Evolutionary conservation across 495 filamentous ascomycete genomes (phyloP).

Genomic region (Aspergillus biplanus): DNA sequence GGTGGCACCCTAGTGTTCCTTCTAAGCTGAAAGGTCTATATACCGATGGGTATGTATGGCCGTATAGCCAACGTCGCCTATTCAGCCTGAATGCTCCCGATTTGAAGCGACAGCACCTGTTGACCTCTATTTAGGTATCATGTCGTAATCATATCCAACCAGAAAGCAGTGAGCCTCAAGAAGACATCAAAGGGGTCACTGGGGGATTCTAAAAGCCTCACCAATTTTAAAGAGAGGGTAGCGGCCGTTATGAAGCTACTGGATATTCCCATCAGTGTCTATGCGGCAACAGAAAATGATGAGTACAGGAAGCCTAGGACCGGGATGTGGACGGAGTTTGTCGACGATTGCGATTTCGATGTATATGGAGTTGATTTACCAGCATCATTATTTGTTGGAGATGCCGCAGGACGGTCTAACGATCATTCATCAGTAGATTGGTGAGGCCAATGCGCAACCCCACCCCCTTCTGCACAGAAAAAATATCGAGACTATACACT

Average conservation of each 20-base stretch:
- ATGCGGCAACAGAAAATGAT: constrained; percentile 83
- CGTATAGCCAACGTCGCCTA: background rate
- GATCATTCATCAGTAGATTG: constrained; percentile 83
- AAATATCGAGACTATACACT: background rate
- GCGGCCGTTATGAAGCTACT: constrained; percentile 69
- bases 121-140: constrained; percentile 59
- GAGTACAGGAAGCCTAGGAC: constrained; percentile 81
- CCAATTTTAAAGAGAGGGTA: constrained; percentile 79
- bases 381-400: constrained; percentile 83
- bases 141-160: constrained; percentile 84
- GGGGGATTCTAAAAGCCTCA: constrained; percentile 64
- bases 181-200: constrained; percentile 68
- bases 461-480: background rate
- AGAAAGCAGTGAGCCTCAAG: constrained; percentile 76
- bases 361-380: constrained; percentile 65
- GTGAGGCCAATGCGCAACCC: constrained; percentile 35
- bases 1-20: constrained; percentile 83
- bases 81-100: background rate
- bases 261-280: constrained; percentile 76
- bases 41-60: constrained; percentile 63
- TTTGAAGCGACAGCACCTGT: constrained; percentile 1
- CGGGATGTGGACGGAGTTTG: constrained; percentile 88
- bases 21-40: constrained; percentile 64
- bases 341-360: constrained; percentile 72
- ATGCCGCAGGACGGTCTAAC: constrained; percentile 71